These are phyloP conservation scores for Puccinia coronata DNA, from an alignment of 1,284 basidiomycete species.

Conservation along the genomic window DNA sequence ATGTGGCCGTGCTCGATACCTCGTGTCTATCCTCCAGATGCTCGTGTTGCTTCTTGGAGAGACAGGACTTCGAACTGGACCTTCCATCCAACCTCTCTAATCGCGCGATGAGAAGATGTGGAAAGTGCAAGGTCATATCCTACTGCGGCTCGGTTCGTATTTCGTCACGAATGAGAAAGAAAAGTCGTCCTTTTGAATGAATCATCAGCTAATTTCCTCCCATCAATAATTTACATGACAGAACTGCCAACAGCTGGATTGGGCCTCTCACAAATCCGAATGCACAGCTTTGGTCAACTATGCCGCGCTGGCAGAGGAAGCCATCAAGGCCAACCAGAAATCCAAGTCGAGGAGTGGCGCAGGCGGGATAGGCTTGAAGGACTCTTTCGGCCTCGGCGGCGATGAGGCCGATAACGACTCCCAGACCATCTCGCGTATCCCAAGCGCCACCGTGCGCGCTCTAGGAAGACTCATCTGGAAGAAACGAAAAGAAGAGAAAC, in stretches of 20 bases:
- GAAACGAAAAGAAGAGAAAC: slow-evolving; percentile 64
- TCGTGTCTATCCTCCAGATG: slow-evolving; percentile 68
- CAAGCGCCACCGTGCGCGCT: slow-evolving; percentile 71
- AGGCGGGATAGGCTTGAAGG: neutral
- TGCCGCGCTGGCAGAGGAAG: slow-evolving; percentile 8
- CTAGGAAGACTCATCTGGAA: slow-evolving; percentile 50
- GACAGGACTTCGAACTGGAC: slow-evolving; percentile 54
- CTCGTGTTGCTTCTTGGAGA: slow-evolving; percentile 66
- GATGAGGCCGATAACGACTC: slow-evolving; percentile 24
- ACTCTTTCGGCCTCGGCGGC: slow-evolving; percentile 27
- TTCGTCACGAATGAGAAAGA: neutral
- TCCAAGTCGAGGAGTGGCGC: slow-evolving; percentile 51
- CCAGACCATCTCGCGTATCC: slow-evolving; percentile 57
- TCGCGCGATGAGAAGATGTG: slow-evolving; percentile 65
- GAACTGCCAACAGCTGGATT: slow-evolving; percentile 73
- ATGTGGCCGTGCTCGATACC: slow-evolving; percentile 70
- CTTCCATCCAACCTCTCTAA: slow-evolving; percentile 18
- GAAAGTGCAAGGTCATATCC: slow-evolving; percentile 67
- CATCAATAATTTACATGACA: neutral
- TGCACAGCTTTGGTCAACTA: slow-evolving; percentile 66
- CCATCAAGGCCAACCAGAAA: slow-evolving; percentile 49
- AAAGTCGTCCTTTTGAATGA: neutral
- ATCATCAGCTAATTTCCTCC: neutral
- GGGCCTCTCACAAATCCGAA: slow-evolving; percentile 74
- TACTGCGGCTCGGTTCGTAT: slow-evolving; percentile 71